Conservation (phyloP, 1,139 yeast genomes). For the Eremothecium gossypii region DNA sequence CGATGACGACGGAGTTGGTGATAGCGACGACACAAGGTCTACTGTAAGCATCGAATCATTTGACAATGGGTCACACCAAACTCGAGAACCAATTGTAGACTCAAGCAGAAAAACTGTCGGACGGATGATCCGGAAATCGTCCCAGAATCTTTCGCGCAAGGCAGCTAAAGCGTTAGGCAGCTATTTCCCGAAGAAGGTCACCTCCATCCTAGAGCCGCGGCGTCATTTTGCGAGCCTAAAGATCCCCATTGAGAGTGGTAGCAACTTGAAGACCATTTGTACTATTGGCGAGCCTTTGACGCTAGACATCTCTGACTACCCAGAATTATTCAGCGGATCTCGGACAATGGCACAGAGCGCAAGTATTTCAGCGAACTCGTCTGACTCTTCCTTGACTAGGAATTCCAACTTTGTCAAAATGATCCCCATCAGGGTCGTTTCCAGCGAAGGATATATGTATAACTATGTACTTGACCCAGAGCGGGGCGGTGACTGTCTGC, state of each 20-base stretch:
- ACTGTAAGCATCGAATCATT: conserved; percentile 32
- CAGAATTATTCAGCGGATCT: conserved; percentile 15
- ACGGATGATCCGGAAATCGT: conserved; percentile 49
- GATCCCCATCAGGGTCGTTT: conserved; percentile 45
- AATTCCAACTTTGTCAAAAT: conserved; percentile 23
- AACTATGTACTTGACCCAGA: conserved; percentile 82
- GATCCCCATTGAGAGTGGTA: conserved; percentile 46
- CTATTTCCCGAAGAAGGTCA: conserved; percentile 64
- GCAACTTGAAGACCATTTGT: conserved; percentile 14
- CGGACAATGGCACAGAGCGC: not conserved
- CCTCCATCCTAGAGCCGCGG: conserved; percentile 83
- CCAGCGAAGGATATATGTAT: conserved; percentile 80
- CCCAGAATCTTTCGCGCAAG: conserved; percentile 45
- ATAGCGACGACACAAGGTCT: conserved; percentile 20
- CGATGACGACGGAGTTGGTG: conserved; percentile 25
- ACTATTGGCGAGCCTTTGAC: conserved; percentile 17
- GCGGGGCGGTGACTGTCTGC: conserved; percentile 86
- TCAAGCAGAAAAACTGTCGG: conserved; percentile 64
- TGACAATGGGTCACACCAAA: conserved; percentile 32
- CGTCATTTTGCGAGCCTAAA: conserved; percentile 91
- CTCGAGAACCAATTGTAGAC: conserved; percentile 58
- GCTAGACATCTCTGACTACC: conserved; percentile 15
- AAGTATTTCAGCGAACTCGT: not conserved
- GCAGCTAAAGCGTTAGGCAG: conserved; percentile 90
- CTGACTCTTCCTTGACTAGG: not conserved